Percentiles rank a stretch among this genome's conserved stretches.
Evolutionary conservation across 257 asterid species (phyloP).

Genomic region (Eucommia ulmoides): DNA sequence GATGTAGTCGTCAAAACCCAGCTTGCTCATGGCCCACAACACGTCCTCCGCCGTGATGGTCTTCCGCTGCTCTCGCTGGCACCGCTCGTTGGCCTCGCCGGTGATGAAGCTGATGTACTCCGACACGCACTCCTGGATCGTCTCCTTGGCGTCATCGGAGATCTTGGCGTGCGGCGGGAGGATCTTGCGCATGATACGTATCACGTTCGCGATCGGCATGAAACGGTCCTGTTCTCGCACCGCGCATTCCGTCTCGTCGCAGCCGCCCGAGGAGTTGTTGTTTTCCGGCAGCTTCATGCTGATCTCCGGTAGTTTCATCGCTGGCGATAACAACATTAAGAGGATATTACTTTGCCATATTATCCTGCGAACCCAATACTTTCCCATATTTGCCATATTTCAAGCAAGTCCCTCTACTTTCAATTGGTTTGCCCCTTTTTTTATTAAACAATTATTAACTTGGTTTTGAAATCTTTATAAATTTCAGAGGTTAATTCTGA

Average conservation of each 20-base stretch:
- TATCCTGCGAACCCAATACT: too few species aligned
- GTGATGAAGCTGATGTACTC: conserved; percentile 4
- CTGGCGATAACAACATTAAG: too few species aligned
- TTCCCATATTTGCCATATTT: too few species aligned
- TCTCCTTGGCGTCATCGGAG: conserved; percentile 2
- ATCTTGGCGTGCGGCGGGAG: conserved; percentile 3
- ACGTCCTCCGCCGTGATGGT: background rate
- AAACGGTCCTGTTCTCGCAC: background rate
- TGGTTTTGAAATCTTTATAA: too few species aligned
- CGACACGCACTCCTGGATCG: conserved; percentile 3
- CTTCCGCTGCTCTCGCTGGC: conserved; percentile 1
- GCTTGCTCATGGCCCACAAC: background rate
- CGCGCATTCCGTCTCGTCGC: background rate
- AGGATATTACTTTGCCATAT: too few species aligned
- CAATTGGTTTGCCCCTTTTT: too few species aligned
- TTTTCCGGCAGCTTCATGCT: background rate
- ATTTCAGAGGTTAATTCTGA: too few species aligned
- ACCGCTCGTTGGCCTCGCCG: background rate
- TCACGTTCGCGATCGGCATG: conserved; percentile 2
- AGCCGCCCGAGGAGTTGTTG: background rate
- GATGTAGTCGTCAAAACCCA: conserved; percentile 3
- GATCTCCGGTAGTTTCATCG: background rate
- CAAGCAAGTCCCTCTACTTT: too few species aligned
- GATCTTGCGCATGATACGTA: background rate
- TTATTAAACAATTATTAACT: too few species aligned